These are phyloP conservation scores for Lachnellula cervina DNA, from an alignment of 2,329 filamentous ascomycete species.

Conservation along the genomic window DNA sequence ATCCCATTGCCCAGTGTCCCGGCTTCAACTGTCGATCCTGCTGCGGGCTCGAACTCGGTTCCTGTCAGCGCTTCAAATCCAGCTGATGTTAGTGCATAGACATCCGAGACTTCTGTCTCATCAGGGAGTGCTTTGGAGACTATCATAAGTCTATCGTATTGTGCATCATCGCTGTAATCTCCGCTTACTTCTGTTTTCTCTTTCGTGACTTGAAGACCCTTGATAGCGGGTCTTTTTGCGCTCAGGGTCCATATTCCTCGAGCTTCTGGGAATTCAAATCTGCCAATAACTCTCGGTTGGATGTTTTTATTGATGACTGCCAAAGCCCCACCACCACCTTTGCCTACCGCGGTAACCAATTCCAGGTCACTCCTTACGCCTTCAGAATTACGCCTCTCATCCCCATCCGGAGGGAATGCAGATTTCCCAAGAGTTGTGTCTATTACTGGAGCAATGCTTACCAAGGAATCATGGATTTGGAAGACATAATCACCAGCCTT, in stretches of 20 bases:
- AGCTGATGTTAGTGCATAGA: slow-evolving; percentile 69
- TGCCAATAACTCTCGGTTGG: slow-evolving; percentile 64
- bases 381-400: slow-evolving; percentile 39
- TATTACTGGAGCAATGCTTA: slow-evolving; percentile 74
- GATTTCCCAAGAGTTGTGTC: slow-evolving; percentile 66
- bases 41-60: slow-evolving; percentile 87
- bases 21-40: slow-evolving; percentile 81
- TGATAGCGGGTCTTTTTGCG: slow-evolving; percentile 62
- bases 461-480: slow-evolving; percentile 68
- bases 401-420: slow-evolving; percentile 38
- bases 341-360: slow-evolving; percentile 57
- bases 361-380: slow-evolving; percentile 54
- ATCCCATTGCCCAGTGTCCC: slow-evolving; percentile 76
- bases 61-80: slow-evolving; percentile 71
- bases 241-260: slow-evolving; percentile 77
- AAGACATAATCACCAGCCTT: slow-evolving; percentile 66
- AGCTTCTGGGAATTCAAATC: slow-evolving; percentile 67
- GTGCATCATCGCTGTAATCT: slow-evolving; percentile 54
- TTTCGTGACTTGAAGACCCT: slow-evolving; percentile 45
- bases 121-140: slow-evolving; percentile 62
- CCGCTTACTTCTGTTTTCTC: slow-evolving; percentile 43
- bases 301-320: slow-evolving; percentile 75
- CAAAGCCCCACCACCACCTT: slow-evolving; percentile 62
- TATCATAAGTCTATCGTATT: slow-evolving; percentile 77
- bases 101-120: slow-evolving; percentile 70